Evolutionary conservation across 345 rosid genomes (phyloP), one percentile per base, ranked within the genome.

Genomic region (Arabidopsis thaliana): DNA sequence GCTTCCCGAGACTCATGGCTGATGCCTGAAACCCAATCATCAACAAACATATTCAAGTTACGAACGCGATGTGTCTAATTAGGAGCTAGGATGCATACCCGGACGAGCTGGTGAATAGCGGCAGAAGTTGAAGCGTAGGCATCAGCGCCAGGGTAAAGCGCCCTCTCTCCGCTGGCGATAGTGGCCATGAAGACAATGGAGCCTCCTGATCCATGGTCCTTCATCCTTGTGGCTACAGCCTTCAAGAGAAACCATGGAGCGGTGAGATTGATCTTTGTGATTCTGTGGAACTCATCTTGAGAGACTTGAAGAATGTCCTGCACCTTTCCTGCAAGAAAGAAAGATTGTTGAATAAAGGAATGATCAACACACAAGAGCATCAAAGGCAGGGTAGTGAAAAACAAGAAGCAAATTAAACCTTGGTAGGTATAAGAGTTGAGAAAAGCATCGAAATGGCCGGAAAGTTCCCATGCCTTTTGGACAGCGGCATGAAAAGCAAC

Each of bases 101-200:
- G 82, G 24, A 80, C 96, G 34, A 92, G 74, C 78, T 95, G 98
- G 67, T 90, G 93, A 42, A 96, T 76, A 57, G 80, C 96, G 20
- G 90, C 99, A 10, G 86, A 69, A 79, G 88, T 85, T 0, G 98
- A 83, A 64, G 96, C 85, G 74, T 84, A 88, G 36, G 89, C 93
- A 67, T 93, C 97, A 72, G 91, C 87, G 23, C 99, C 98, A 3
- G 82, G 93, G 80, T 96, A 89, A 16, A 96, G 78, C n/a, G 89
- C 99, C 78, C 98, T 81, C 69, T 86, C 91, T 1, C 83, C 83
- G 32, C 99, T 97, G 2, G 80, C 84, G 55, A 93, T 79, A 1
- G 96, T 80, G 16, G 86, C 78, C 78, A 91, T 41, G 78, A 96
- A 85, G 44, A 90, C 73, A 9, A 95, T 77, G 55, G 97, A 91